phyloP scores from a whole-genome alignment of 2,329 filamentous ascomycete genomes.

The Cytospora mali region DNA sequence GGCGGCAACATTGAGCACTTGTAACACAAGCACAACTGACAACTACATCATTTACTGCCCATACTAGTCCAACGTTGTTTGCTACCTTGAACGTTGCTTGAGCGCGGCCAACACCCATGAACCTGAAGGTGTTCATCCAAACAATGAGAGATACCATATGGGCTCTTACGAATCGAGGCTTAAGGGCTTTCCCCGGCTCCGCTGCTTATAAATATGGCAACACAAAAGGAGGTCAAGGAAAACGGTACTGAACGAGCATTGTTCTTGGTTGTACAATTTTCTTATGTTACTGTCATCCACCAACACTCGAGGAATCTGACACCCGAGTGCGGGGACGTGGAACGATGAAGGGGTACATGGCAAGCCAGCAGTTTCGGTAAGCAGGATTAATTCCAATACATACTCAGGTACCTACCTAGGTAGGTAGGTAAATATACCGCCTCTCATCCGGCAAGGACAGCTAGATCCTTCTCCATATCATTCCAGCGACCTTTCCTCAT shows the following conservation, averaged over 20 bases:
- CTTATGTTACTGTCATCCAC: not conserved
- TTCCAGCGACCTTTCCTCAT: constrained; percentile 75
- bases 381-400: too few species aligned
- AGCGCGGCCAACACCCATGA: not conserved
- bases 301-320: not conserved
- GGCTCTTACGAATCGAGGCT: constrained; percentile 7
- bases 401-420: too few species aligned
- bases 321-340: too few species aligned
- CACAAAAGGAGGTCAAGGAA: not conserved
- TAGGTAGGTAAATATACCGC: not conserved
- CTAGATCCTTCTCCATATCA: constrained; percentile 60
- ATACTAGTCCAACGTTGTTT: constrained; percentile 1
- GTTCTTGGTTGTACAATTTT: not conserved
- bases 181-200: not conserved
- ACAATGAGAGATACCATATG: constrained; percentile 11
- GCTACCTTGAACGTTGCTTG: not conserved
- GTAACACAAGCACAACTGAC: constrained; percentile 4
- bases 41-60: constrained; percentile 9
- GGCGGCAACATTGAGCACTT: not conserved
- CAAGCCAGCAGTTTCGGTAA: too few species aligned
- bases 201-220: not conserved
- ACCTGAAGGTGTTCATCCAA: not conserved
- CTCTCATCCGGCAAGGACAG: constrained; percentile 22
- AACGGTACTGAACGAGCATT: not conserved
- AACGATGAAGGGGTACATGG: too few species aligned